Conservation (phyloP, 768 basidiomycete genomes). For the Sistotremastrum suecicum region DNA sequence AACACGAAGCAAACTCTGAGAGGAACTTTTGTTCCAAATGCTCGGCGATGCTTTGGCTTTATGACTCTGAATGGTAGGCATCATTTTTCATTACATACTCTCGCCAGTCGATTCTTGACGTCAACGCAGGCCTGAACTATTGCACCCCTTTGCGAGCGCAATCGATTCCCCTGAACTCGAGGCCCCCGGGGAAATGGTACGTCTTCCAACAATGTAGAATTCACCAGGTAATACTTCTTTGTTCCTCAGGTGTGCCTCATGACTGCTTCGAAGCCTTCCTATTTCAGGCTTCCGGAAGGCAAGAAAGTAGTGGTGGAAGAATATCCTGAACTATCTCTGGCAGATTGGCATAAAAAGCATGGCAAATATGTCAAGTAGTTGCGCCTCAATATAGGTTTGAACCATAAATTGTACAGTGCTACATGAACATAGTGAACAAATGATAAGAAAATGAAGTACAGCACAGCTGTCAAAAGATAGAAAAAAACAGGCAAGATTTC, state of each 20-base stretch:
- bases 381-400: too few relatives aligned
- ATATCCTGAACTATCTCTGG: constrained; percentile 34
- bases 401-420: too few relatives aligned
- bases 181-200: constrained; percentile 35
- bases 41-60: constrained; percentile 55
- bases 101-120: not conserved
- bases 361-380: constrained; percentile 22
- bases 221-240: not conserved
- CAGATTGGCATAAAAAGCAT: constrained; percentile 47
- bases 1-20: constrained; percentile 37
- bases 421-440: too few relatives aligned
- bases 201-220: constrained; percentile 5
- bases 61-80: constrained; percentile 37
- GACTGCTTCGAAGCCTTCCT: constrained; percentile 37
- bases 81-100: not conserved
- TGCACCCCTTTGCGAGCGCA: constrained; percentile 57
- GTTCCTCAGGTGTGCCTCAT: constrained; percentile 29
- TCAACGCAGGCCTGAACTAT: constrained; percentile 38
- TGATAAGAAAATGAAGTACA: too few relatives aligned
- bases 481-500: too few relatives aligned
- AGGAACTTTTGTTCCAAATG: constrained; percentile 52
- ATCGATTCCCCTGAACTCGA: constrained; percentile 49
- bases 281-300: constrained; percentile 51
- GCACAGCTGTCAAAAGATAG: too few relatives aligned
- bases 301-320: constrained; percentile 29